Conservation (phyloP, 2,329 filamentous ascomycete genomes). For the Bipolaris zeicola region DNA sequence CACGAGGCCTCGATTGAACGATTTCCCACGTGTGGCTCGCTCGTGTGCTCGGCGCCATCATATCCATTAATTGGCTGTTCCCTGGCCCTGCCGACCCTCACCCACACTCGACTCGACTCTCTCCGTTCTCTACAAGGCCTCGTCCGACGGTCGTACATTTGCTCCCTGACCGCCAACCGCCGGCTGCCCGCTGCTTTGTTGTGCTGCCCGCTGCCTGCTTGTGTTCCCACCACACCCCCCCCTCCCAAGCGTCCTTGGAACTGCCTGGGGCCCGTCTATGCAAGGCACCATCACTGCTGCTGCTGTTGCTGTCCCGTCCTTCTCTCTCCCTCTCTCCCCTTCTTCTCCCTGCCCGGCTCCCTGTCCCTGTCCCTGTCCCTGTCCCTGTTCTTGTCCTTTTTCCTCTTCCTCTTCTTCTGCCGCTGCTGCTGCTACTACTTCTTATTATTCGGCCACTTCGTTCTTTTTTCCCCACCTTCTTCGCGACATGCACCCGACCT, state of each 20-base stretch:
- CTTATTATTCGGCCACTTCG: constrained; percentile 3
- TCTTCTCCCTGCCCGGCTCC: not conserved
- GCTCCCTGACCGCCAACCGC: constrained; percentile 33
- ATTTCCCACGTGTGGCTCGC: constrained; percentile 46
- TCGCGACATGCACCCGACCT: constrained; percentile 30
- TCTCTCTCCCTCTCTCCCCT: constrained; percentile 7
- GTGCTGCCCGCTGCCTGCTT: constrained; percentile 24
- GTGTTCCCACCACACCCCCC: constrained; percentile 19
- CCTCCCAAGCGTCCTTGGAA: constrained; percentile 26
- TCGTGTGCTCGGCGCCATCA: constrained; percentile 32
- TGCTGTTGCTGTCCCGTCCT: constrained; percentile 26
- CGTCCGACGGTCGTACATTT: constrained; percentile 36
- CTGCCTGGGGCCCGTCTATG: constrained; percentile 37
- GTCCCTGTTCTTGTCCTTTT: not conserved
- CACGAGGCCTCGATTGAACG: constrained; percentile 48
- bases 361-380: not conserved
- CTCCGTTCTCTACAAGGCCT: constrained; percentile 26
- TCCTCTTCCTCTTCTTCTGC: constrained; percentile 14
- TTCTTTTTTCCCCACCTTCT: constrained; percentile 8
- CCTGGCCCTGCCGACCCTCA: constrained; percentile 28
- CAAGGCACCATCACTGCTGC: constrained; percentile 40
- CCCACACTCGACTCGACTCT: constrained; percentile 18
- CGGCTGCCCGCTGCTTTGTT: constrained; percentile 31
- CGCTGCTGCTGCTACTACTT: constrained; percentile 4
- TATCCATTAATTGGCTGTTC: constrained; percentile 38